Base-by-base conservation (phyloP, 2,329 filamentous ascomycete species). In the Hypoxylon sp. region DNA sequence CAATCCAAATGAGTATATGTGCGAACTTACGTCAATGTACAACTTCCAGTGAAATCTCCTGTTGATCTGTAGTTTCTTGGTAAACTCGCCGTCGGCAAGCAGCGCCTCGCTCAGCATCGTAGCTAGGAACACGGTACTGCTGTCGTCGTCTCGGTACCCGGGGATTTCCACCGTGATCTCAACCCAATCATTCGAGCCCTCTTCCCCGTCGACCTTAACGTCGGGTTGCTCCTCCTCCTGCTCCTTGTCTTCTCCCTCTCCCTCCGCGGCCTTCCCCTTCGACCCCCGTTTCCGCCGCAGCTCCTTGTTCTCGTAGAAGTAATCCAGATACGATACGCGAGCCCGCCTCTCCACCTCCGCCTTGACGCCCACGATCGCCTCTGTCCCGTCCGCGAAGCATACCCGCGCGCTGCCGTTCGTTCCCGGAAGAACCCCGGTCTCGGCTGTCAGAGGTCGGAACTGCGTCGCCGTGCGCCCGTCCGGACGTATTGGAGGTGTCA, bases 351-450 rank as follows among this genome's bases (percentile, higher is more conserved):
- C 94, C 3, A 98, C 93, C 82, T 98, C 95, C 0, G 93, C 94
- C 82, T 98, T 99, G 68, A 98, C 91, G 50, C 96, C 96, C 5
- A 98, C 96, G 68, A 99, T 91, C 5, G 96, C 96, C 81, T 99
- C 96, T 1, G 94, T 97, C 55, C 96, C 96, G 79, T 99, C 96
- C 3, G 94, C 90, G 78, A 98, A 97, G 73, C 95, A 97, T 51
- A 99, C 92, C 35, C 97, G 90, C 66, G 96, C 95, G 80, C 93
- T 97, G 68, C 96, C 96, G 77, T 98, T 97, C 14, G 95, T 92
- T 51, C 91, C 90, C 0, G 96, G 94, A 0, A 99, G 87, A 63
- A 98, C 93, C 64, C 93, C 92, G 60, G 92, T 94, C 83, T 99
- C 96, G 66, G 96, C 96, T 17, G 92, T 89, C 63, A 99, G 84